These are phyloP conservation scores for Candida sithepensis DNA, from an alignment of 805 yeast genomes.

Conservation along the genomic window DNA sequence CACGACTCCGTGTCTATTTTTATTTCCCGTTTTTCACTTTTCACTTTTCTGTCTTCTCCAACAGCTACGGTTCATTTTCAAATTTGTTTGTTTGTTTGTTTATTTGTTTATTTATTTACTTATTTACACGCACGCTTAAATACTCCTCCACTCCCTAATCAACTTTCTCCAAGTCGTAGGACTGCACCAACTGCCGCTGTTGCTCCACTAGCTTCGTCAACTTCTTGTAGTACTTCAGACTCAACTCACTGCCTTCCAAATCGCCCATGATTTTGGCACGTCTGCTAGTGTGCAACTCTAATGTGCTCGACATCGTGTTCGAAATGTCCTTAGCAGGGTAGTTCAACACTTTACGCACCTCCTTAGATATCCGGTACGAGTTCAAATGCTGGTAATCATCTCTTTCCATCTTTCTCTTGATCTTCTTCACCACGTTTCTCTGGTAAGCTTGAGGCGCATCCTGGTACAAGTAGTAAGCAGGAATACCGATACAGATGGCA, in stretches of 20 bases:
- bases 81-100: background rate
- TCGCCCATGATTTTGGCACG: slow-evolving; percentile 52
- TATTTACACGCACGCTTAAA: background rate
- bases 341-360: slow-evolving; percentile 75
- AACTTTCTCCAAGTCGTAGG: slow-evolving; percentile 14
- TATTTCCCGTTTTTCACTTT: background rate
- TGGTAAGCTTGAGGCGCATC: slow-evolving; percentile 92
- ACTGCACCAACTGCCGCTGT: slow-evolving; percentile 17
- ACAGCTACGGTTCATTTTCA: too few relatives aligned
- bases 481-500: slow-evolving; percentile 33
- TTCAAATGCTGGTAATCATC: slow-evolving; percentile 78
- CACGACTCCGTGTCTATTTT: background rate
- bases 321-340: slow-evolving; percentile 82
- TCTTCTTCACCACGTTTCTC: slow-evolving; percentile 70
- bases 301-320: slow-evolving; percentile 58
- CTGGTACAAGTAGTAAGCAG: slow-evolving; percentile 50
- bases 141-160: background rate
- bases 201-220: slow-evolving; percentile 29
- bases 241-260: slow-evolving; percentile 52
- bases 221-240: slow-evolving; percentile 51
- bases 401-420: slow-evolving; percentile 56
- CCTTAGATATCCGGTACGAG: slow-evolving; percentile 74
- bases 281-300: slow-evolving; percentile 58
- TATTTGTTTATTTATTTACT: background rate
- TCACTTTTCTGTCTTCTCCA: background rate